These are phyloP conservation scores for Penicillium glabrum DNA, from an alignment of 2,329 filamentous ascomycete species.

Conservation along the genomic window DNA sequence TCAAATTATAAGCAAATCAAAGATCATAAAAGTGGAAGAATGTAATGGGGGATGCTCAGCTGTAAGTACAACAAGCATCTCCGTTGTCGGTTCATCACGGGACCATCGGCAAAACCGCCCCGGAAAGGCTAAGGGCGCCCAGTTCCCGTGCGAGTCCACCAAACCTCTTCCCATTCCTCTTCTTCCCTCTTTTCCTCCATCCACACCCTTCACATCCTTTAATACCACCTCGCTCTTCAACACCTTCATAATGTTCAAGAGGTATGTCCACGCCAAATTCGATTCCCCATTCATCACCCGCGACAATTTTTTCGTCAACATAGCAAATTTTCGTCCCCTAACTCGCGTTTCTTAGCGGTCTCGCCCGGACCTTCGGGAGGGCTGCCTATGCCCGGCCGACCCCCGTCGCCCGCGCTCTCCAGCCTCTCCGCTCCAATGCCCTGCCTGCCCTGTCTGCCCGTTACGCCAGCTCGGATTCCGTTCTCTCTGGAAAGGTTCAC, in stretches of 20 bases:
- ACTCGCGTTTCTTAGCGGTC: slow-evolving; percentile 51
- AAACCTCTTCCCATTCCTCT: slow-evolving; percentile 34
- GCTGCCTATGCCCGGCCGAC: slow-evolving; percentile 58
- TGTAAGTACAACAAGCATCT: neutral
- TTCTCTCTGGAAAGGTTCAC: slow-evolving; percentile 63
- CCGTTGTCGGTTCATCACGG: slow-evolving; percentile 40
- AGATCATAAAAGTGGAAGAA: neutral
- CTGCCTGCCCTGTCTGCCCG: slow-evolving; percentile 60
- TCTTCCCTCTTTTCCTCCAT: slow-evolving; percentile 32
- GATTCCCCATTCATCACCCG: slow-evolving; percentile 7
- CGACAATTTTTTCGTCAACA: slow-evolving; percentile 17
- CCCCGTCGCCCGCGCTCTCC: slow-evolving; percentile 56
- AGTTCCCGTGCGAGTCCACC: slow-evolving; percentile 33
- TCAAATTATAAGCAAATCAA: neutral
- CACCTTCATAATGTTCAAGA: slow-evolving; percentile 62
- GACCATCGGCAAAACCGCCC: slow-evolving; percentile 46
- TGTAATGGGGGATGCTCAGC: neutral
- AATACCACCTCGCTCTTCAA: slow-evolving; percentile 40
- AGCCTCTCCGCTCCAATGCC: slow-evolving; percentile 58
- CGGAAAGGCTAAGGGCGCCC: slow-evolving; percentile 40
- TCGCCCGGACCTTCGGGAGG: slow-evolving; percentile 65
- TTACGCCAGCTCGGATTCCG: slow-evolving; percentile 61
- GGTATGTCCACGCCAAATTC: slow-evolving; percentile 44
- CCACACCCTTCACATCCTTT: slow-evolving; percentile 21
- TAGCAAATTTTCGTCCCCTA: slow-evolving; percentile 28